Evolutionary conservation across 176 grass and related monocot species (phyloP).

Genomic region (Cenchrus fungigraminus): DNA sequence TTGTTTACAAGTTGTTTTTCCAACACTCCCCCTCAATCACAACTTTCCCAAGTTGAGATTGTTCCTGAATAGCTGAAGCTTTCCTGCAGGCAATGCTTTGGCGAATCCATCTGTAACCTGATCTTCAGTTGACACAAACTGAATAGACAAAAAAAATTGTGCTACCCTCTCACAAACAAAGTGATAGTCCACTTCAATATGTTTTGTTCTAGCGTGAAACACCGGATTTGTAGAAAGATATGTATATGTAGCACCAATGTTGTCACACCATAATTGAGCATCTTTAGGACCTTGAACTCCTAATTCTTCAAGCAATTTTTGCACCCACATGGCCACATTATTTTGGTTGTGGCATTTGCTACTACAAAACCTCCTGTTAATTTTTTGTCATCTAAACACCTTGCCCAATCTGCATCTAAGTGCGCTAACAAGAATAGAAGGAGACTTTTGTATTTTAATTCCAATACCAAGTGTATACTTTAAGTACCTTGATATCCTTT

Average conservation of each 20-base stretch:
- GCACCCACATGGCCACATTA: background rate
- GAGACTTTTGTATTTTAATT: too few species aligned
- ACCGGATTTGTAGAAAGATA: background rate
- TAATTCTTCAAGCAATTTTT: background rate
- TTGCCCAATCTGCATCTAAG: too few species aligned
- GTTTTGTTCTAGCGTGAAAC: background rate
- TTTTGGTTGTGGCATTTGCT: background rate
- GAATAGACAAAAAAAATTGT: background rate
- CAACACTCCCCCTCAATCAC: background rate
- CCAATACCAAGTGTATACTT: too few species aligned
- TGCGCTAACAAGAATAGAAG: too few species aligned
- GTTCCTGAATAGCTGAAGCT: background rate
- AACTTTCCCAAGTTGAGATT: background rate
- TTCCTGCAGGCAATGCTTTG: rapidly evolving
- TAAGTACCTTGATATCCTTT: too few species aligned
- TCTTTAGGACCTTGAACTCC: background rate
- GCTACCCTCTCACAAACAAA: background rate
- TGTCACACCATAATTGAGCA: background rate
- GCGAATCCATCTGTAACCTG: background rate
- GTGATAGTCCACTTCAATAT: background rate
- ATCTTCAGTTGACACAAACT: background rate
- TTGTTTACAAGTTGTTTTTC: background rate
- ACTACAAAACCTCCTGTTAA: background rate
- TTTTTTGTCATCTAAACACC: too few species aligned
- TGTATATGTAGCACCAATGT: background rate